Base-by-base conservation (phyloP, 257 asterid genomes). In the Knoxia roxburghii region DNA sequence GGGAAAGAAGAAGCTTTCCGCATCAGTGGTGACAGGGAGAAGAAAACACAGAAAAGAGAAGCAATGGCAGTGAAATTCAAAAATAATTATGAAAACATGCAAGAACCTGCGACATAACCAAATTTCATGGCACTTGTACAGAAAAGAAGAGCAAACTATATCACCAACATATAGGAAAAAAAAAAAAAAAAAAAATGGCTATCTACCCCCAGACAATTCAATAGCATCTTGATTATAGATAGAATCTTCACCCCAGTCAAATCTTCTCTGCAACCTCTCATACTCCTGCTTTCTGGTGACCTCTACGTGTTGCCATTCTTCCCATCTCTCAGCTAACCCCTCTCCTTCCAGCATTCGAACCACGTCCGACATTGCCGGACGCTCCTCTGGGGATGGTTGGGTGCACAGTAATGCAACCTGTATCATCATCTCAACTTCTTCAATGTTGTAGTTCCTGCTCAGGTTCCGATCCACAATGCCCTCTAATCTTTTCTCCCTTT, bases 351-450 rank as follows among this genome's bases (percentile, higher is more conserved):
- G 82, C 96, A 91, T 89, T 0, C 98, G 82, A 13, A 91, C 96
- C 15, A 89, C 98, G 72, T 83, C 96, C 1, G 98, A 91, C 98
- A 91, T 91, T n/a, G 89, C 88, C 1, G 98, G 98, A 2, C 99
- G 94, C n/a, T 93, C 97, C 73, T 88, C 97, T 0, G 97, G 94
- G 2, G 95, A 86, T 32, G 82, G 66, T 73, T 93, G 99, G 10
- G 99, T 90, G 72, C 99, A 88, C 1, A 90, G 90, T 20, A 93
- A 67, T 2, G 99, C 99, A 14, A 93, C 96, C 82, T 91, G 95
- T 56, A 93, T 88, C 99, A 93, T 84, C 95, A 86, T 88, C 84
- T 93, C 99, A 37, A 93, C 96, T 72, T 90, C 97, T 0, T 83
- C 71, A 54, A 88, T 86, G 74, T 82, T 76, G 76, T 75, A 85